A percentile compares a stretch with the other conserved stretches of the same genome.
These are phyloP conservation scores for Emergomyces orientalis DNA, from an alignment of 2,329 filamentous ascomycete species.

Conservation along the genomic window DNA sequence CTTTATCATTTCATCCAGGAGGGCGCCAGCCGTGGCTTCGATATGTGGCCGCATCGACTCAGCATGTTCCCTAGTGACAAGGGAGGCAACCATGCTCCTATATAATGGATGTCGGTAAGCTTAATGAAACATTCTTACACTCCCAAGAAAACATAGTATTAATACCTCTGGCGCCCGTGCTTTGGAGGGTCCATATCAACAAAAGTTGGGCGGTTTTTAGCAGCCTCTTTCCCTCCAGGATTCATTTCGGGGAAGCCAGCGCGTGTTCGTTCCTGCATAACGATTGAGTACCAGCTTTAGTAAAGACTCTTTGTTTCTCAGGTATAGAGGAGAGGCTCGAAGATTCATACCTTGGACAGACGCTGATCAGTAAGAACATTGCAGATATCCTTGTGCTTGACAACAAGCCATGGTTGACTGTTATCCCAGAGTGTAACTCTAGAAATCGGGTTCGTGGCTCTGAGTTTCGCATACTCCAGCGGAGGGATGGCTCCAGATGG, in stretches of 20 bases:
- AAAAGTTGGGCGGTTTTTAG: conserved; percentile 43
- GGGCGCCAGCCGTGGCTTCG: conserved; percentile 37
- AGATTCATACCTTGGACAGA: conserved; percentile 35
- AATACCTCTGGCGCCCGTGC: conserved; percentile 39
- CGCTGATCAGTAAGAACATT: conserved; percentile 37
- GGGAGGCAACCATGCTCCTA: conserved; percentile 38
- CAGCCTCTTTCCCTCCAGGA: conserved; percentile 40
- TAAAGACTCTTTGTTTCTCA: not conserved
- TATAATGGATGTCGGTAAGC: conserved; percentile 2
- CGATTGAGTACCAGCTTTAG: not conserved
- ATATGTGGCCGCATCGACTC: conserved; percentile 39
- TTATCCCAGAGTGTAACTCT: conserved; percentile 41
- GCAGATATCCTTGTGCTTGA: conserved; percentile 42
- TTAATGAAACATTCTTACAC: not conserved
- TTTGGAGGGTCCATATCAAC: conserved; percentile 45
- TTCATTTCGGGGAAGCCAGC: conserved; percentile 42
- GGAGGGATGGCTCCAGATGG: conserved; percentile 35
- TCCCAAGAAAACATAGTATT: not conserved
- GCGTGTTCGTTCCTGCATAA: conserved; percentile 29
- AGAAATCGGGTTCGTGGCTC: conserved; percentile 38
- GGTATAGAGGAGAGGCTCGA: not conserved
- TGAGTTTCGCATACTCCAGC: conserved; percentile 37
- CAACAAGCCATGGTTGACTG: conserved; percentile 40
- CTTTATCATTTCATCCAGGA: conserved; percentile 35
- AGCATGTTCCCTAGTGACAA: conserved; percentile 36